Percentiles rank a stretch among this genome's conserved stretches.
Conservation (phyloP, 495 filamentous ascomycete species). For the Tuber calosporum region DNA sequence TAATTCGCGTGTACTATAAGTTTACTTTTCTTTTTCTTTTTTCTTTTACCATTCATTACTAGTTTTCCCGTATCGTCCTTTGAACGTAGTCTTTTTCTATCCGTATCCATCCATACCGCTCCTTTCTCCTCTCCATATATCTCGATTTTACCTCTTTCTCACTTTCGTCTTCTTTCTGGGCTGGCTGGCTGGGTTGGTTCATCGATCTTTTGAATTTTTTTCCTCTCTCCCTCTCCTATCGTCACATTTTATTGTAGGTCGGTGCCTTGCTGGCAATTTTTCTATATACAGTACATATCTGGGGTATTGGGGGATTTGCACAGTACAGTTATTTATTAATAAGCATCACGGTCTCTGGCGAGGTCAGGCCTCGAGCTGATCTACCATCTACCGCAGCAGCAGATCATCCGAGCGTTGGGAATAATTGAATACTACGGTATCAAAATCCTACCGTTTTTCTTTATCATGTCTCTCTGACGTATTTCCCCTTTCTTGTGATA, state of each 20-base stretch:
- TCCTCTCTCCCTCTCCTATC: background rate
- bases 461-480: background rate
- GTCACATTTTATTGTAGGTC: background rate
- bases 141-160: background rate
- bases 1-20: constrained; percentile 25
- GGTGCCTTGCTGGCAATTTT: background rate
- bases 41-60: constrained; percentile 1
- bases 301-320: background rate
- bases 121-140: background rate
- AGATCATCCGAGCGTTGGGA: background rate
- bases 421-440: background rate
- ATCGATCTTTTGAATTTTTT: constrained; percentile 1
- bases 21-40: background rate
- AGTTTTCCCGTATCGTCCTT: background rate
- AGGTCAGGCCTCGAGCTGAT: background rate
- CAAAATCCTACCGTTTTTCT: background rate
- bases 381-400: background rate
- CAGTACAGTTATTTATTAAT: constrained; percentile 1
- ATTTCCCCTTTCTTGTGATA: background rate
- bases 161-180: background rate
- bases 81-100: background rate
- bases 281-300: background rate
- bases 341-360: background rate
- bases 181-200: constrained; percentile 4
- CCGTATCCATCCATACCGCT: background rate